Evolutionary conservation across 1,139 yeast species (phyloP).

Genomic region (Spencermartinsiella ligniputridi): DNA sequence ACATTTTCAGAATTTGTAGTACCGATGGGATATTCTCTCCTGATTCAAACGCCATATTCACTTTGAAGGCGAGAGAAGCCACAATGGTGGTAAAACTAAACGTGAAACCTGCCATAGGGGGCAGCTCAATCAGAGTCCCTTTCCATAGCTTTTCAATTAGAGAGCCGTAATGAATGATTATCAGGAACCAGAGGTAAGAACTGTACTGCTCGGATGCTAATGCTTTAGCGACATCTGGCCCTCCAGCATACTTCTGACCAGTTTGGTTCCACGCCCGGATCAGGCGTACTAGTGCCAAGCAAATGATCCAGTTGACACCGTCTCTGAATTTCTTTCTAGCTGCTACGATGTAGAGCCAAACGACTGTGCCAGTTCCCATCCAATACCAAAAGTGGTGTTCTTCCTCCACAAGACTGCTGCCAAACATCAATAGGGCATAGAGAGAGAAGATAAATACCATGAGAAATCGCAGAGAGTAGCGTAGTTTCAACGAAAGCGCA

Average conservation of each 20-base stretch:
- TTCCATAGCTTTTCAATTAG: slow-evolving; percentile 26
- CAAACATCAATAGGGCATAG: slow-evolving; percentile 65
- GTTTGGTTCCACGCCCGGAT: slow-evolving; percentile 86
- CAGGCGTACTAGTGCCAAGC: slow-evolving; percentile 48
- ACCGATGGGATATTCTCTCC: slow-evolving; percentile 48
- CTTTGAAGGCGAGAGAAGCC: slow-evolving; percentile 52
- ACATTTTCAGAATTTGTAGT: slow-evolving; percentile 31
- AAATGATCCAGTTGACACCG: slow-evolving; percentile 31
- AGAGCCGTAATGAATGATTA: slow-evolving; percentile 40
- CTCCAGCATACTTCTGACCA: slow-evolving; percentile 73
- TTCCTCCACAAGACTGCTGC: slow-evolving; percentile 88
- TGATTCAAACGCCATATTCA: slow-evolving; percentile 50
- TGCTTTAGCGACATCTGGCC: slow-evolving; percentile 42
- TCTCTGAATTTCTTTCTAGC: slow-evolving; percentile 23
- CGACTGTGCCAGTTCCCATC: slow-evolving; percentile 42
- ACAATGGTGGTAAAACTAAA: slow-evolving; percentile 38
- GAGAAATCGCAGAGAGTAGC: slow-evolving; percentile 22
- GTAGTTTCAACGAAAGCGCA: slow-evolving; percentile 9
- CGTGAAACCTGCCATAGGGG: slow-evolving; percentile 37
- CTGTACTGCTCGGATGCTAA: slow-evolving; percentile 18
- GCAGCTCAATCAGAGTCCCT: slow-evolving; percentile 23
- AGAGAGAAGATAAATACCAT: slow-evolving; percentile 37
- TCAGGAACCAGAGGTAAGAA: slow-evolving; percentile 47
- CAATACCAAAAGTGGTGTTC: slow-evolving; percentile 98
- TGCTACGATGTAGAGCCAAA: slow-evolving; percentile 29